phyloP scores from a whole-genome alignment of 306 rosid species.

The Senna tora region DNA sequence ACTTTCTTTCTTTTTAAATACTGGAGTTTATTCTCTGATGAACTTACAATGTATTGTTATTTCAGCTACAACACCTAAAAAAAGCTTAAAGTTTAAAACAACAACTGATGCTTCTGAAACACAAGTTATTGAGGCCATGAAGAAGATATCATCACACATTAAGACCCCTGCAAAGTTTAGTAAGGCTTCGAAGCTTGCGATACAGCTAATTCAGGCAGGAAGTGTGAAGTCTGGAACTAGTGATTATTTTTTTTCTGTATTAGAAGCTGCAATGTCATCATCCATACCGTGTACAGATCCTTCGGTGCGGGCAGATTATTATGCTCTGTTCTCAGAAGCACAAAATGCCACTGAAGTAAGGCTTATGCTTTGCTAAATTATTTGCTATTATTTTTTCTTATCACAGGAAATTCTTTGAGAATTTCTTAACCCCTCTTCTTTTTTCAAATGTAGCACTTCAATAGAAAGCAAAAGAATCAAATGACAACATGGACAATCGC shows the following conservation, averaged over 20 bases:
- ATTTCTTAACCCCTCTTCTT: conserved; percentile 26
- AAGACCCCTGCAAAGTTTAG: conserved; percentile 76
- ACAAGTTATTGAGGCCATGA: conserved; percentile 88
- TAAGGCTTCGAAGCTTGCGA: conserved; percentile 92
- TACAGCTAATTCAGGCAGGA: conserved; percentile 88
- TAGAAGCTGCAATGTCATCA: conserved; percentile 84
- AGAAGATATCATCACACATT: conserved; percentile 87
- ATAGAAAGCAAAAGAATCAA: conserved; percentile 78
- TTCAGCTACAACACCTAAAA: conserved; percentile 64
- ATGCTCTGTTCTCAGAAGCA: conserved; percentile 71
- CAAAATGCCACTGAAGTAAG: conserved; percentile 68
- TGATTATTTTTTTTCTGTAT: conserved; percentile 65
- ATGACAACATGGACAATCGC: conserved; percentile 63
- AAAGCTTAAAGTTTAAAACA: conserved; percentile 82
- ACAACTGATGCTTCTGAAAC: conserved; percentile 83
- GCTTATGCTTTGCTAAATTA: not conserved
- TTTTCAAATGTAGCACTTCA: conserved; percentile 59
- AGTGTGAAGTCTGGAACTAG: conserved; percentile 77
- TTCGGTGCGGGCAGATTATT: conserved; percentile 73
- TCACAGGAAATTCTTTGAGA: not conserved
- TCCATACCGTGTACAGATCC: conserved; percentile 75
- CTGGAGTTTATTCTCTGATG: conserved; percentile 20
- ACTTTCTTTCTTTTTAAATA: not conserved
- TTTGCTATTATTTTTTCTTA: not conserved
- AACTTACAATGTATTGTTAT: conserved; percentile 32